Evolutionary conservation across 2,329 filamentous ascomycete genomes (phyloP), one percentile per base, ranked within the genome.

Genomic region (Dactylellina sp.): DNA sequence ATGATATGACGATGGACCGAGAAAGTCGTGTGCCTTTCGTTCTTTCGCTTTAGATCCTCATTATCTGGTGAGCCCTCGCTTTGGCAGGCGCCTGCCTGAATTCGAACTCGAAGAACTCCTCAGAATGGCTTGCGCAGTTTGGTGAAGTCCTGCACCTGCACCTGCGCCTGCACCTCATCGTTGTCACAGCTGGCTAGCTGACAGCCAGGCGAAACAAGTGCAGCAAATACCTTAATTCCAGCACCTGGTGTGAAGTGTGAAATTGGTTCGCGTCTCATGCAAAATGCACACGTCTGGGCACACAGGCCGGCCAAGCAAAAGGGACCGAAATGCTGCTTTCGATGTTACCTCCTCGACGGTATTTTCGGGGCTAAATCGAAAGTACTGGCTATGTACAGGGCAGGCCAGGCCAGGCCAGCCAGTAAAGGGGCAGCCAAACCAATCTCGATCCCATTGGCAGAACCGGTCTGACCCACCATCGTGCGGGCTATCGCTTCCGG

Each of bases 21-120:
- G 37, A 55, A 53, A 46, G 60, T 64, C 60, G 60, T 64, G 60
- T 64, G 60, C 46, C 9, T 9, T 32, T 32, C 28, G 4, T n/a
- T n/a, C n/a, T n/a, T n/a, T n/a, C n/a, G n/a, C n/a, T n/a, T n/a
- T n/a, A n/a, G n/a, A n/a, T n/a, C n/a, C n/a, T n/a, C n/a, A n/a
- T n/a, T n/a, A n/a, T n/a, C n/a, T n/a, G n/a, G n/a, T n/a, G n/a
- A n/a, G n/a, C n/a, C n/a, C n/a, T n/a, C n/a, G n/a, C n/a, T n/a
- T n/a, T 47, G n/a, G 7, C 39, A 9, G 39, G 39, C 32, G n/a
- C 39, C n/a, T 47, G 6, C n/a, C 20, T 6, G 16, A 18, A 20
- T 25, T 47, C 44, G 9, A 6, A 9, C 25, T 18, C 18, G 37
- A 40, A 42, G 52, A 52, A 52, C 62, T 66, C 40, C 62, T 52